Conservation (phyloP, 2,329 filamentous ascomycete genomes). For the Verticillium nubilum region DNA sequence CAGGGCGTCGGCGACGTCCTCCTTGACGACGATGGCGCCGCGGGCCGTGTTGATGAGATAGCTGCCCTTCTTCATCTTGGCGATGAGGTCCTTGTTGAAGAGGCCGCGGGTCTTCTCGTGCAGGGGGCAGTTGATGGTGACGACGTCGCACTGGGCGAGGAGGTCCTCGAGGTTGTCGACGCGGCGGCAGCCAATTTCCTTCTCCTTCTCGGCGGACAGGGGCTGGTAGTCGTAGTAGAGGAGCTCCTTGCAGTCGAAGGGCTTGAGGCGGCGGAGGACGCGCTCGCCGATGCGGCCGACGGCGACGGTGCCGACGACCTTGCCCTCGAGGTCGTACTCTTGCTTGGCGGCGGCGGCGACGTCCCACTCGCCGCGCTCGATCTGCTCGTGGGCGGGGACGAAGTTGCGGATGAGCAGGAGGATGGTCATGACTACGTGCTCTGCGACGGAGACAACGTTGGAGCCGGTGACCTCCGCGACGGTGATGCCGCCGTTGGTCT, state of each 20-base stretch:
- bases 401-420: slow-evolving; percentile 96
- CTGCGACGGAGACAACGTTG: slow-evolving; percentile 97
- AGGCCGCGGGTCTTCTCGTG: slow-evolving; percentile 96
- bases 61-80: slow-evolving; percentile 97
- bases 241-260: slow-evolving; percentile 99
- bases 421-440: slow-evolving; percentile 99
- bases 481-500: slow-evolving; percentile 94
- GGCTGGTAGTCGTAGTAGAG: slow-evolving; percentile 99
- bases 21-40: slow-evolving; percentile 98
- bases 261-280: slow-evolving; percentile 89
- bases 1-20: slow-evolving; percentile 92
- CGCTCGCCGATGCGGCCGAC: slow-evolving; percentile 98
- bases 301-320: slow-evolving; percentile 95
- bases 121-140: slow-evolving; percentile 99
- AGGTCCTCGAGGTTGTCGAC: slow-evolving; percentile 90
- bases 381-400: slow-evolving; percentile 92
- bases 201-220: slow-evolving; percentile 75
- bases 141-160: slow-evolving; percentile 88
- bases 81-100: slow-evolving; percentile 97
- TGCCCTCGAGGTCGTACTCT: slow-evolving; percentile 95
- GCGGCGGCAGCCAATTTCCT: slow-evolving; percentile 90
- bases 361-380: slow-evolving; percentile 85
- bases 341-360: slow-evolving; percentile 96
- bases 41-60: slow-evolving; percentile 99
- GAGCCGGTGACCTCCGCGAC: slow-evolving; percentile 97